Evolutionary conservation across 148 eudicot genomes (phyloP).

Genomic region (Oxyria digyna): DNA sequence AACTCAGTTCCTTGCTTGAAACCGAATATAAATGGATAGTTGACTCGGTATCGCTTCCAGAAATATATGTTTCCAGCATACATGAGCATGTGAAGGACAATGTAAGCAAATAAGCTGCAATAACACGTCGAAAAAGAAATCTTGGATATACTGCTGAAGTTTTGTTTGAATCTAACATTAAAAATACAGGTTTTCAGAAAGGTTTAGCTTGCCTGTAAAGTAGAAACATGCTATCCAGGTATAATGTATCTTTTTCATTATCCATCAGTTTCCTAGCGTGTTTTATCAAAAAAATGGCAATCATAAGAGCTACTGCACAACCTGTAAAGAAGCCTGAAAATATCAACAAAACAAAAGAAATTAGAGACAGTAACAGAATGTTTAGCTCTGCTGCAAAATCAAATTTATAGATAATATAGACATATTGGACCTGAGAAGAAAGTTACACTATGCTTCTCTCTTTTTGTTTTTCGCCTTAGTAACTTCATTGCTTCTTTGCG

Average conservation of each 20-base stretch:
- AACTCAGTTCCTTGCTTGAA: slow-evolving; percentile 74
- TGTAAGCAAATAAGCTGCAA: slow-evolving; percentile 61
- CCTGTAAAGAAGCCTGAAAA: slow-evolving; percentile 68
- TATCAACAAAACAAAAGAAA: not conserved
- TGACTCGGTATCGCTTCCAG: slow-evolving; percentile 67
- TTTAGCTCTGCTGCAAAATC: not conserved
- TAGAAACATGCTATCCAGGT: slow-evolving; percentile 47
- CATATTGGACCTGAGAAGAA: slow-evolving; percentile 41
- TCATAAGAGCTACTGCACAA: slow-evolving; percentile 48
- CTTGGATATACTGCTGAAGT: not conserved
- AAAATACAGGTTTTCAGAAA: not conserved
- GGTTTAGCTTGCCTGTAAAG: slow-evolving; percentile 46
- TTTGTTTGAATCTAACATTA: not conserved
- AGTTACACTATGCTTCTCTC: slow-evolving; percentile 55
- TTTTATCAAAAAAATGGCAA: slow-evolving; percentile 43
- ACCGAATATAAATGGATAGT: slow-evolving; percentile 75
- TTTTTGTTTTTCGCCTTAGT: slow-evolving; percentile 43
- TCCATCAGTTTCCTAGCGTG: slow-evolving; percentile 31
- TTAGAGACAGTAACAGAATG: slow-evolving; percentile 9
- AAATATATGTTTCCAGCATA: slow-evolving; percentile 69
- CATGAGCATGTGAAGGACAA: slow-evolving; percentile 61
- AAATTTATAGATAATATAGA: not conserved
- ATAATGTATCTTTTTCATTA: slow-evolving; percentile 18
- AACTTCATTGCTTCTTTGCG: slow-evolving; percentile 67
- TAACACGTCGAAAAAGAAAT: not conserved